These are phyloP conservation scores for Colletotrichum tofieldiae DNA, from an alignment of 2,329 filamentous ascomycete genomes.

Conservation along the genomic window DNA sequence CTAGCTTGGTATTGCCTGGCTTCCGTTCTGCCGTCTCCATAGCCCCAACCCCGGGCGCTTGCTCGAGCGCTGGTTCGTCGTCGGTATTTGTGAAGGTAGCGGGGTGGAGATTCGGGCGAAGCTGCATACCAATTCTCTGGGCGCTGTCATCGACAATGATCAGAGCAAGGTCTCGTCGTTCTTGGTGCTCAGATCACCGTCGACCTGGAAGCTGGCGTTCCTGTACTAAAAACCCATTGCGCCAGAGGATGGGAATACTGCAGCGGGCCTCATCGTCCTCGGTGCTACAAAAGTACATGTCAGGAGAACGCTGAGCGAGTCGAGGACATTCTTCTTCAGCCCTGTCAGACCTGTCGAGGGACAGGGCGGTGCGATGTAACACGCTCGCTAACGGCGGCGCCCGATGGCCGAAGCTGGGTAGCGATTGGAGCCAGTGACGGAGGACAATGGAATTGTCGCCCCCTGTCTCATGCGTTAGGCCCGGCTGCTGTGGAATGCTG, in stretches of 20 bases:
- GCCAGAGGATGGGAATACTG: not conserved
- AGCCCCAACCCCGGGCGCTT: constrained; percentile 9
- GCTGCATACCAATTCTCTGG: constrained; percentile 23
- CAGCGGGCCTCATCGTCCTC: constrained; percentile 10
- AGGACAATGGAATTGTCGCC: not conserved
- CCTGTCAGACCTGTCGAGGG: constrained; percentile 17
- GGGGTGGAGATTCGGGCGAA: constrained; percentile 12
- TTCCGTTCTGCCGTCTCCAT: constrained; percentile 13
- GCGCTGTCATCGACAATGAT: constrained; percentile 37
- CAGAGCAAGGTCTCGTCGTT: constrained; percentile 21
- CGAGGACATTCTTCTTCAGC: constrained; percentile 19
- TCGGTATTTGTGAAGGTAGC: constrained; percentile 16
- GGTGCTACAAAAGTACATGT: constrained; percentile 10
- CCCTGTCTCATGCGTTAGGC: not conserved
- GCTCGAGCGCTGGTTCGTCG: constrained; percentile 31
- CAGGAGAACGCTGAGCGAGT: not conserved
- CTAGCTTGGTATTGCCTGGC: not conserved
- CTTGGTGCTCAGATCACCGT: not conserved
- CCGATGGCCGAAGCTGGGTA: not conserved
- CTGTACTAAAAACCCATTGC: not conserved
- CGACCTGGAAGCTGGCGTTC: not conserved
- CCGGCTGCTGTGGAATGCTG: constrained; percentile 10
- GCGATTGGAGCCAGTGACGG: not conserved
- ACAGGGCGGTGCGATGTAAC: constrained; percentile 15
- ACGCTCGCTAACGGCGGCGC: constrained; percentile 7